Percentiles rank a stretch among this genome's conserved stretches.
Evolutionary conservation across 257 asterid genomes (phyloP).

Genomic region (Lantana camara): DNA sequence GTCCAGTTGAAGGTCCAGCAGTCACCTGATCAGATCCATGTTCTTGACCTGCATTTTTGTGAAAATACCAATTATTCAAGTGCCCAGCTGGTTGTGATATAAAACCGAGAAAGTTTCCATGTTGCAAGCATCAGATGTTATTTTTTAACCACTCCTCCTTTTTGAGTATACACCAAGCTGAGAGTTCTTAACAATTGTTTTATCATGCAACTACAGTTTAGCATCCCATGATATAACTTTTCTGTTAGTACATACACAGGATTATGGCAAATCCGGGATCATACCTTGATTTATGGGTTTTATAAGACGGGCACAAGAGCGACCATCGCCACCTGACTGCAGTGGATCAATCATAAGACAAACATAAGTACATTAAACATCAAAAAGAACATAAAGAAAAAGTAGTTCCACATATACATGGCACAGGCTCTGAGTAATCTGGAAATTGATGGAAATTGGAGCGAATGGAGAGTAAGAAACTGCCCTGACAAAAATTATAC

Average conservation of each 20-base stretch:
- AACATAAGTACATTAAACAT: constrained; percentile 7
- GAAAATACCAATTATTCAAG: background rate
- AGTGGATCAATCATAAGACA: constrained; percentile 13
- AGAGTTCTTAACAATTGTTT: background rate
- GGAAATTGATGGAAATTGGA: background rate
- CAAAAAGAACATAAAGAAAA: constrained; percentile 1
- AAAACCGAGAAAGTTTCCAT: background rate
- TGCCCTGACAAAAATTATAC: background rate
- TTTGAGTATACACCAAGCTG: background rate
- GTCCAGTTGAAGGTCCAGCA: background rate
- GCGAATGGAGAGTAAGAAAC: constrained; percentile 3
- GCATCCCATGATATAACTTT: background rate
- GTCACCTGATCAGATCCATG: background rate
- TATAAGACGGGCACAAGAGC: constrained; percentile 37
- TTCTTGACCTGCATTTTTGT: constrained; percentile 10
- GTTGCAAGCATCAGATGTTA: background rate
- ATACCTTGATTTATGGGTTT: constrained; percentile 42
- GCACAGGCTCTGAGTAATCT: background rate
- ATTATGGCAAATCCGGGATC: too few species aligned
- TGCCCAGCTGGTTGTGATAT: background rate
- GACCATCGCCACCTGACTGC: constrained; percentile 36
- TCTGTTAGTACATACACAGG: too few species aligned
- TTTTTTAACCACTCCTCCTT: background rate
- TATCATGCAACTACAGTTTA: background rate
- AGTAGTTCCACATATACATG: background rate